Evolutionary conservation across 129 eudicot genomes (phyloP), one percentile per base, ranked within the genome.

Genomic region (Helichrysum umbraculigerum): DNA sequence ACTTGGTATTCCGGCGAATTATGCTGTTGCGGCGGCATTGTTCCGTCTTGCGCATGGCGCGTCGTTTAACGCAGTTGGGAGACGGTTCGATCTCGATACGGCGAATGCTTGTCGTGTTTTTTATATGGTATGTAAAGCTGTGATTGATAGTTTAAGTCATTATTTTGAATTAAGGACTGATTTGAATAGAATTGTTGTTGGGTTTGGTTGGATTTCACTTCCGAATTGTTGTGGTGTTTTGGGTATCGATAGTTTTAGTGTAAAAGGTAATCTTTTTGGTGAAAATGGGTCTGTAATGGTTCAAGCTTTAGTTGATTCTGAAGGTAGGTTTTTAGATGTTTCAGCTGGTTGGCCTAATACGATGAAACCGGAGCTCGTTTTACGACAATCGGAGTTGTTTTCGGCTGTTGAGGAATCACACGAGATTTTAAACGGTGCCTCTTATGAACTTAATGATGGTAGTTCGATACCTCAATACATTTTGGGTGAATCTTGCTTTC

Each of bases 301-400:
- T 78, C 97, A 93, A 35, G 98, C 92, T 4, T 74, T 93, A 68
- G 92, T 93, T 57, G 98, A 93, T 80, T 86, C 90, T 0, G 97
- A 93, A 54, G 96, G 97, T 57, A 90, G 97, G 74, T 93, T 93
- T 59, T 66, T 93, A 29, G 98, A 93, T 81, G 91, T 93, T 4
- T 93, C 98, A 0, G 97, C 98, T 30, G 98, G 98, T 1, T 93
- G 98, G 98, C 98, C 97, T 0, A 86, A 90, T 76, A 68, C 77
- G n/a, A 79, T 72, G 80, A 83, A 72, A 3, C 91, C 92, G 6
- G 91, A 80, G 9, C 51, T 79, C 11, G 78, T 88, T 66, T 76
- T 93, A 54, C 76, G 86, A 3, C 83, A 86, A 54, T 88, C 98
- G 1, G 92, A 82, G 78, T 66, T 93, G 47, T 93, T 80, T 66